Percentiles rank a stretch among this genome's conserved stretches.
phyloP scores from a whole-genome alignment of 176 grass and related monocot genomes.

The Saccharum officinarum region DNA sequence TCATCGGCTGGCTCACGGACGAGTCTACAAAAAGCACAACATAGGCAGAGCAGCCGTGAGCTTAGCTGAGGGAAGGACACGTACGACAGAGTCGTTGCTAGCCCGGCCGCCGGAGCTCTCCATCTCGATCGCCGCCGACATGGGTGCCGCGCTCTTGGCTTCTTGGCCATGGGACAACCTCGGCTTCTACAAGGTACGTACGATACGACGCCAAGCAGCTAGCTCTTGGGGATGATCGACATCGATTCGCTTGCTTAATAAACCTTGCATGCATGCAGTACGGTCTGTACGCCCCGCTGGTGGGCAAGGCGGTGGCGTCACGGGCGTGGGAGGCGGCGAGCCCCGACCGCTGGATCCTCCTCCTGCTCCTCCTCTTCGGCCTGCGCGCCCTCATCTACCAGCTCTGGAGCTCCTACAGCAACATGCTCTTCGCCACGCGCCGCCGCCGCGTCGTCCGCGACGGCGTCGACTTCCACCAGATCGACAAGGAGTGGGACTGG shows the following conservation, averaged over 20 bases:
- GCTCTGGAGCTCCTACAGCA: slow-evolving; percentile 68
- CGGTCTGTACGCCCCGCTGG: slow-evolving; percentile 63
- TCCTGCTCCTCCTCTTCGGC: slow-evolving; percentile 61
- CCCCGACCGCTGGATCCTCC: slow-evolving; percentile 65
- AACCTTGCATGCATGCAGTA: slow-evolving; percentile 40
- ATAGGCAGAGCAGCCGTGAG: neutral
- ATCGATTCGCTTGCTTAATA: neutral
- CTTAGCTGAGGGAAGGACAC: neutral
- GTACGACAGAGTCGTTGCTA: neutral
- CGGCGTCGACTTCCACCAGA: slow-evolving; percentile 67
- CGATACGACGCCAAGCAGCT: no score
- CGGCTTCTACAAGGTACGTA: slow-evolving; percentile 71
- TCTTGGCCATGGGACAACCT: slow-evolving; percentile 92
- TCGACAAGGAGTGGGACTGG: slow-evolving; percentile 98
- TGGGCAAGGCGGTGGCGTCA: slow-evolving; percentile 52
- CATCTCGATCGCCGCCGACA: neutral
- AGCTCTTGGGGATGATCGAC: no score
- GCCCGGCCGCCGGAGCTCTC: neutral
- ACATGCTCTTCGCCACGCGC: slow-evolving; percentile 80
- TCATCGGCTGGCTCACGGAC: neutral
- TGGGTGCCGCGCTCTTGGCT: slow-evolving; percentile 60
- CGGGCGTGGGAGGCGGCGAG: slow-evolving; percentile 61
- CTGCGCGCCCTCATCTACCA: slow-evolving; percentile 46
- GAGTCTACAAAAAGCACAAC: neutral
- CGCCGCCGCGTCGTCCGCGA: slow-evolving; percentile 58